These are phyloP conservation scores for Mycosphaerella arachidis DNA, from an alignment of 2,329 filamentous ascomycete genomes.

Conservation along the genomic window DNA sequence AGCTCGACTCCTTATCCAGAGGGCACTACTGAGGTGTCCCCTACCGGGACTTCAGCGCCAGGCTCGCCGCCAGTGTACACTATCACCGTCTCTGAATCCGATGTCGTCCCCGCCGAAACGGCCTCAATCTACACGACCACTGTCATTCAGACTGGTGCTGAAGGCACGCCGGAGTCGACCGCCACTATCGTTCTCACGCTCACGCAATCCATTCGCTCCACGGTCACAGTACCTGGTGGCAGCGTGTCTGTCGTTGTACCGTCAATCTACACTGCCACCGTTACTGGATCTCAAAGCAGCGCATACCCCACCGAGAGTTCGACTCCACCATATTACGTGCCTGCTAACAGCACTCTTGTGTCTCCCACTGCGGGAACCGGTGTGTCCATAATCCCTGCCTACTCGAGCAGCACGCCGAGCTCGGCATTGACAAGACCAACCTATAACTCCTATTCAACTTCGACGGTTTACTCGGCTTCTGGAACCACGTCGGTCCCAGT, in stretches of 20 bases:
- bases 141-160: slow-evolving; percentile 5
- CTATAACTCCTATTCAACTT: slow-evolving; percentile 31
- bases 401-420: slow-evolving; percentile 7
- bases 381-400: not conserved
- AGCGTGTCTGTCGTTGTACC: not conserved
- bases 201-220: not conserved
- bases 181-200: not conserved
- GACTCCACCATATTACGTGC: not conserved
- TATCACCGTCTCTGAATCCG: slow-evolving; percentile 10
- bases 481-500: slow-evolving; percentile 38
- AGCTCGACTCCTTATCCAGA: not conserved
- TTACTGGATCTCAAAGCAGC: not conserved
- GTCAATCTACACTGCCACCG: slow-evolving; percentile 1
- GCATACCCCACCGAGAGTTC: not conserved
- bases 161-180: not conserved
- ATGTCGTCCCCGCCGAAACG: not conserved
- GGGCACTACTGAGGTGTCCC: slow-evolving; percentile 12
- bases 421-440: slow-evolving; percentile 25
- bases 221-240: not conserved
- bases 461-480: slow-evolving; percentile 40
- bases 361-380: slow-evolving; percentile 4
- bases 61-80: slow-evolving; percentile 9
- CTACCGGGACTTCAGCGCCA: slow-evolving; percentile 4
- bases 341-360: slow-evolving; percentile 4
- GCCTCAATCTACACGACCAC: slow-evolving; percentile 12